These are phyloP conservation scores for Epithele typhae DNA, from an alignment of 768 basidiomycete genomes.

Conservation along the genomic window DNA sequence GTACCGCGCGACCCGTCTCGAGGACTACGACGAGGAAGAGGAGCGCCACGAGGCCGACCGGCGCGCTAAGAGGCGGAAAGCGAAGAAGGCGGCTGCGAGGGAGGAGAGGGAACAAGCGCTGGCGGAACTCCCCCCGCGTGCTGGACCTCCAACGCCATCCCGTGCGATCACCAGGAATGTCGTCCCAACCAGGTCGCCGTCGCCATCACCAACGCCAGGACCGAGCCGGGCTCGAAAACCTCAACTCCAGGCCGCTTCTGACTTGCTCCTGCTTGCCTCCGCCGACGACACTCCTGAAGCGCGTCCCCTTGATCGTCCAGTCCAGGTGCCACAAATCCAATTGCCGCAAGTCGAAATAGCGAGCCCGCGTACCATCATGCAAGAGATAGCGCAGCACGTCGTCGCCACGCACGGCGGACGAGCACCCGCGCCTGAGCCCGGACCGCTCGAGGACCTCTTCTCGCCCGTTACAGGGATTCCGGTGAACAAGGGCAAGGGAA, in stretches of 20 bases:
- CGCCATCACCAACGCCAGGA: constrained; percentile 12
- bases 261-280: neutral
- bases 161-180: constrained; percentile 38
- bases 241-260: neutral
- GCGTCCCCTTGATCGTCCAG: neutral
- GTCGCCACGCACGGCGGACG: constrained; percentile 55
- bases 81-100: constrained; percentile 17
- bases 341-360: constrained; percentile 72
- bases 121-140: constrained; percentile 43
- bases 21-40: constrained; percentile 72
- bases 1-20: constrained; percentile 73
- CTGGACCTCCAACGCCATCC: constrained; percentile 59
- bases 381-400: constrained; percentile 79
- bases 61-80: constrained; percentile 31
- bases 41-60: constrained; percentile 34
- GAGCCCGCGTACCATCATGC: constrained; percentile 78
- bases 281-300: neutral
- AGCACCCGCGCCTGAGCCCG: neutral
- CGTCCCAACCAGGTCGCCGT: constrained; percentile 8
- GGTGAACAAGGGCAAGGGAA: neutral
- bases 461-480: constrained; percentile 10
- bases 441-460: constrained; percentile 12
- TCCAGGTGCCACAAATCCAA: constrained; percentile 17
- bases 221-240: constrained; percentile 15
- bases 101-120: constrained; percentile 12